These are phyloP conservation scores for Friedmanniomyces endolithicus DNA, from an alignment of 495 filamentous ascomycete genomes.

Conservation along the genomic window DNA sequence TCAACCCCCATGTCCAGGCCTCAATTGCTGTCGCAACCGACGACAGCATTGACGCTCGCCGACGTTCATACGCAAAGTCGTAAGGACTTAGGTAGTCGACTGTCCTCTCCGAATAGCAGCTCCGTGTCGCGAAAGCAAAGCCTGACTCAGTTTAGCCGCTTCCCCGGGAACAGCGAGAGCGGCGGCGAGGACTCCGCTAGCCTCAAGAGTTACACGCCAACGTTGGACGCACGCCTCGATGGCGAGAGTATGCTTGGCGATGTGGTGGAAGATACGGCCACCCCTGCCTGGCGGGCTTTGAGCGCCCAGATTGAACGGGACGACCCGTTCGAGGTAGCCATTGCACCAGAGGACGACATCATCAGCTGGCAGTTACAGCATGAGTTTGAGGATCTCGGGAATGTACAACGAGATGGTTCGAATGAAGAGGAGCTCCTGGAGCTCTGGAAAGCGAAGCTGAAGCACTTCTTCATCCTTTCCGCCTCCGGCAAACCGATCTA, in stretches of 20 bases:
- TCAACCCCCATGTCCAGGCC: constrained; percentile 25
- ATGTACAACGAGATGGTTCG: constrained; percentile 43
- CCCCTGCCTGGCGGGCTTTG: constrained; percentile 48
- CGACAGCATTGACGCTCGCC: constrained; percentile 67
- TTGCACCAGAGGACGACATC: constrained; percentile 37
- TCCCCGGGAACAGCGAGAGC: constrained; percentile 40
- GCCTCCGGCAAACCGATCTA: constrained; percentile 98
- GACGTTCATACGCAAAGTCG: constrained; percentile 64
- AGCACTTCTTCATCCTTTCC: constrained; percentile 93
- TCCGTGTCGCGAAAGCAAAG: constrained; percentile 25
- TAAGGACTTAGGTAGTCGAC: constrained; percentile 38
- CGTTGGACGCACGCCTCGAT: constrained; percentile 58
- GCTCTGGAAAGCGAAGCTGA: constrained; percentile 75
- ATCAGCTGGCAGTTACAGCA: constrained; percentile 48
- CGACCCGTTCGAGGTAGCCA: constrained; percentile 42
- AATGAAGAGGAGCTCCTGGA: constrained; percentile 52
- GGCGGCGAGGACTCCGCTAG: constrained; percentile 73
- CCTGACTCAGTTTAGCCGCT: constrained; percentile 37
- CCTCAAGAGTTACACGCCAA: constrained; percentile 69
- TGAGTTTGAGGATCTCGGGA: constrained; percentile 70
- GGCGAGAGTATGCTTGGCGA: constrained; percentile 74
- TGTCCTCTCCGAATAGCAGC: constrained; percentile 22
- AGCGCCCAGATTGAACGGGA: constrained; percentile 44
- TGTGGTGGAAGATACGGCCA: constrained; percentile 40
- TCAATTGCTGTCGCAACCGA: constrained; percentile 57